These are phyloP conservation scores for Colletotrichum neosansevieriae DNA, from an alignment of 2,329 filamentous ascomycete species.

Conservation along the genomic window DNA sequence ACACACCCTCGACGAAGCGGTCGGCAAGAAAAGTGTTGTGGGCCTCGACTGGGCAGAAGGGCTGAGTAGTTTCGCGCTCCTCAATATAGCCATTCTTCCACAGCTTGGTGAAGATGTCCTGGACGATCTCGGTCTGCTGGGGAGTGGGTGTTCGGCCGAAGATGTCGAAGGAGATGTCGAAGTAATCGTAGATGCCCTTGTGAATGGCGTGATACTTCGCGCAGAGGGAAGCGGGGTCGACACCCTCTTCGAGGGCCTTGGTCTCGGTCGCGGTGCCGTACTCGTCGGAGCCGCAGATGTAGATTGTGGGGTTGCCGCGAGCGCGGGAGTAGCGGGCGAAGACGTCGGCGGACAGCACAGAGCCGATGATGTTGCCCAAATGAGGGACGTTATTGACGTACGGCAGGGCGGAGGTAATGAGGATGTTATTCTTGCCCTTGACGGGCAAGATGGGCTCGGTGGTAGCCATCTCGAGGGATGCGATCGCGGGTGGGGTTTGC, in stretches of 20 bases:
- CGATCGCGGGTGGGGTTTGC: constrained; percentile 8
- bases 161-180: constrained; percentile 93
- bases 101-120: constrained; percentile 90
- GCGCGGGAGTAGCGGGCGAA: constrained; percentile 86
- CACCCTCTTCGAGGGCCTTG: constrained; percentile 89
- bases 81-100: constrained; percentile 89
- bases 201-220: constrained; percentile 93
- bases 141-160: constrained; percentile 93
- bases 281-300: constrained; percentile 76
- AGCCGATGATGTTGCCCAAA: constrained; percentile 89
- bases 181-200: constrained; percentile 94
- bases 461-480: constrained; percentile 36
- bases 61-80: constrained; percentile 88
- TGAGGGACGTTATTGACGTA: constrained; percentile 83
- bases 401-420: constrained; percentile 91
- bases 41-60: constrained; percentile 79
- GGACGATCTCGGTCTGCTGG: constrained; percentile 92
- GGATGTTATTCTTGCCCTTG: constrained; percentile 84
- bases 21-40: constrained; percentile 85
- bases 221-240: constrained; percentile 87
- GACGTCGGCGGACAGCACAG: constrained; percentile 89
- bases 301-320: constrained; percentile 83
- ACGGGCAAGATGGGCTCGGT: constrained; percentile 68
- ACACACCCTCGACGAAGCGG: constrained; percentile 85
- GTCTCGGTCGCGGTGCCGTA: constrained; percentile 97